These are phyloP conservation scores for Rhodamnia rubescens DNA, from an alignment of 345 rosid species.

Conservation along the genomic window DNA sequence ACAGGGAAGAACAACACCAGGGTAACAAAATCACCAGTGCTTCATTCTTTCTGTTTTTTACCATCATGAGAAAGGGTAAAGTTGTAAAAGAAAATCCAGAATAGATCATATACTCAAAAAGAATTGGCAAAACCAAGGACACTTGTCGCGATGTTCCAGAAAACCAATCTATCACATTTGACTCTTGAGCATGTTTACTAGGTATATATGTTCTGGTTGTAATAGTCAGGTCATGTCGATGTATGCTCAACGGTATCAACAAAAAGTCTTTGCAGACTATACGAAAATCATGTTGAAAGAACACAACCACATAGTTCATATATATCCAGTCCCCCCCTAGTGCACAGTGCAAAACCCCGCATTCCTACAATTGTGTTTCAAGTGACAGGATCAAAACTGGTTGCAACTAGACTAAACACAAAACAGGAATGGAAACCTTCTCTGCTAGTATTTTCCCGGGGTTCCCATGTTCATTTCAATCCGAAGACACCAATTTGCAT, in stretches of 20 bases:
- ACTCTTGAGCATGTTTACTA: not conserved
- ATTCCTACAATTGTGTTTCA: not conserved
- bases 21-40: not conserved
- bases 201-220: not conserved
- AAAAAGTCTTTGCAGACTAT: not conserved
- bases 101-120: not conserved
- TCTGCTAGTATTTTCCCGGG: not conserved
- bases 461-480: not conserved
- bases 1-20: not conserved
- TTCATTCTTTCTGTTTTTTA: not conserved
- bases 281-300: not conserved
- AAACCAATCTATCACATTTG: not conserved
- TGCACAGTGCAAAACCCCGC: not conserved
- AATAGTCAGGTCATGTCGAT: not conserved
- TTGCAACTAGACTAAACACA: not conserved
- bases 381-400: not conserved
- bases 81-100: not conserved
- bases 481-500: not conserved
- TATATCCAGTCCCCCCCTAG: not conserved
- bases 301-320: not conserved
- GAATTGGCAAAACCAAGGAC: not conserved
- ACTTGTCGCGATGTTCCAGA: not conserved
- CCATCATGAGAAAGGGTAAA: not conserved
- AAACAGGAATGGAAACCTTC: not conserved
- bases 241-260: not conserved